These are phyloP conservation scores for Aureobasidium sp. DNA, from an alignment of 2,329 filamentous ascomycete genomes.

Conservation along the genomic window DNA sequence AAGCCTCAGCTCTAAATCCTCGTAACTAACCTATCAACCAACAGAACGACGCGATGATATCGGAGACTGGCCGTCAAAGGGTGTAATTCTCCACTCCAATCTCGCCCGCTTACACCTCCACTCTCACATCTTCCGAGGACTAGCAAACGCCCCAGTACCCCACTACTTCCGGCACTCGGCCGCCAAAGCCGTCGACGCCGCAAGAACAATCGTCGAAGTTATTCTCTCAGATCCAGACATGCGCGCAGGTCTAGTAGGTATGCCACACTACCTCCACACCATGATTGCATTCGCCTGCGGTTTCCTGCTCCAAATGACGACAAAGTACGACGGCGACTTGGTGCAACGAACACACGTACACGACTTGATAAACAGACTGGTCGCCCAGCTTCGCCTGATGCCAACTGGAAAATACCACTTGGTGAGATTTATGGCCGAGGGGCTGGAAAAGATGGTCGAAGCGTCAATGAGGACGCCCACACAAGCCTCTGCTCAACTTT, in stretches of 20 bases:
- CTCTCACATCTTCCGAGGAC: conserved; percentile 38
- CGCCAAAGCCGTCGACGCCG: conserved; percentile 42
- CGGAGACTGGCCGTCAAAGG: conserved; percentile 15
- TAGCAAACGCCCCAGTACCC: conserved; percentile 37
- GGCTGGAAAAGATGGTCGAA: conserved; percentile 12
- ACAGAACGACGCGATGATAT: conserved; percentile 8
- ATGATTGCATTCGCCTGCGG: conserved; percentile 50
- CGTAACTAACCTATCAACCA: background rate
- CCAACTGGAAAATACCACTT: conserved; percentile 9
- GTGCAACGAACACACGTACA: background rate
- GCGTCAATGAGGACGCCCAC: conserved; percentile 1
- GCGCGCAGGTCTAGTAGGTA: conserved; percentile 35
- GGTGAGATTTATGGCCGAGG: conserved; percentile 4
- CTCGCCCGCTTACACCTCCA: conserved; percentile 49
- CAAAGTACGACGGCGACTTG: conserved; percentile 31
- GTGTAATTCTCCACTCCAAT: conserved; percentile 44
- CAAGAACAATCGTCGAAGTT: conserved; percentile 39
- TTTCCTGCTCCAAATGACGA: conserved; percentile 44
- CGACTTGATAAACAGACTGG: conserved; percentile 1
- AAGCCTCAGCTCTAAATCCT: background rate
- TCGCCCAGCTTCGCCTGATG: conserved; percentile 1
- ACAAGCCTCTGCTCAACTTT: background rate
- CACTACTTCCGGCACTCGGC: conserved; percentile 41
- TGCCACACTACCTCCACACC: conserved; percentile 46
- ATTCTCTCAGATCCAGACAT: conserved; percentile 39